phyloP scores from a whole-genome alignment of 352 stramenopile species.

The Phytophthora litchii region DNA sequence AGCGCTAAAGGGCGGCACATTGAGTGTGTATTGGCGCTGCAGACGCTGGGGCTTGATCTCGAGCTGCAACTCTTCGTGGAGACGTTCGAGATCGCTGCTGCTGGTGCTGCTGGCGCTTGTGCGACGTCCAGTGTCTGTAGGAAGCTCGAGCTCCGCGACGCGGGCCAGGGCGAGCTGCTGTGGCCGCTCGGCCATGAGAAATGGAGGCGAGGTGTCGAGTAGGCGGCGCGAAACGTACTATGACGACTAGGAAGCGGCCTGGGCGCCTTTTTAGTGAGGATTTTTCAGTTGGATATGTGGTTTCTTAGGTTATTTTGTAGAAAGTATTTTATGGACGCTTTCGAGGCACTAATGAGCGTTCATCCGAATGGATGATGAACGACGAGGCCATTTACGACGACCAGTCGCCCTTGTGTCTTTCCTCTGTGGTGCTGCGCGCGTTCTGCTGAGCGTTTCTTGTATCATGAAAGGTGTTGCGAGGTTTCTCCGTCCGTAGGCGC shows the following conservation, averaged over 20 bases:
- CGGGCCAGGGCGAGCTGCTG: conserved; percentile 31
- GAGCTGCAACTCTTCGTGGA: conserved; percentile 70
- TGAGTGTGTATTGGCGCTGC: conserved; percentile 81
- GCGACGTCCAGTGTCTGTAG: conserved; percentile 10
- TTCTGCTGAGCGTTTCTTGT: no score
- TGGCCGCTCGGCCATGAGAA: conserved; percentile 31
- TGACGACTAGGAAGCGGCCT: conserved; percentile 1
- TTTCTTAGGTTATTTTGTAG: no score
- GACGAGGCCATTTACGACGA: no score
- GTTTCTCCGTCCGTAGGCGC: no score
- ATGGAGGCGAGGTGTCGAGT: conserved; percentile 7
- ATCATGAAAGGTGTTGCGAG: no score
- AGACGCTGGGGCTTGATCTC: conserved; percentile 74
- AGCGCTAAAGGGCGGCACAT: conserved; percentile 52
- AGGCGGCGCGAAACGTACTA: conserved; percentile 27
- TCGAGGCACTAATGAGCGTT: no score
- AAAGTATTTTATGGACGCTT: no score
- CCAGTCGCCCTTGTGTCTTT: no score
- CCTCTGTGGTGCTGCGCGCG: no score
- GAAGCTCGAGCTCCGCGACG: conserved; percentile 28
- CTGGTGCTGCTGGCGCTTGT: conserved; percentile 29
- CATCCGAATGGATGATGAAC: no score
- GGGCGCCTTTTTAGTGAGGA: no score
- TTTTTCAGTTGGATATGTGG: no score
- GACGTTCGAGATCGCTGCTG: conserved; percentile 42